A percentile compares a stretch with the other conserved stretches of the same genome.
phyloP scores from a whole-genome alignment of 2,329 filamentous ascomycete species.

The Claviceps sp. region DNA sequence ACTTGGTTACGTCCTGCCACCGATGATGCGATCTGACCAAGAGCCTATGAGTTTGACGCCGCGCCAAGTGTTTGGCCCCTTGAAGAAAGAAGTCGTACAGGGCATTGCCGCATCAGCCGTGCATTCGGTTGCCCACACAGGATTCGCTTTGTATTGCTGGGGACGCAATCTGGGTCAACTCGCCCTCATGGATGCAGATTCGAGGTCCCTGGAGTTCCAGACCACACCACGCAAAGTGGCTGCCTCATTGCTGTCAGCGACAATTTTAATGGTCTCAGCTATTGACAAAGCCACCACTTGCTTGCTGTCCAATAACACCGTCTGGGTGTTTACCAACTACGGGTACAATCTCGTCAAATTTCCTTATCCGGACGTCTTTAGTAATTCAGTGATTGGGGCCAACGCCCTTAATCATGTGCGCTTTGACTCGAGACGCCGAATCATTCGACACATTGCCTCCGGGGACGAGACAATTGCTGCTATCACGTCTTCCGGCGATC shows the following conservation, averaged over 20 bases:
- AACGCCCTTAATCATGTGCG: slow-evolving; percentile 31
- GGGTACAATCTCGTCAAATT: slow-evolving; percentile 88
- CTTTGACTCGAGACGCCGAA: slow-evolving; percentile 51
- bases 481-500: slow-evolving; percentile 68
- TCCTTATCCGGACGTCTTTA: slow-evolving; percentile 56
- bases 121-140: slow-evolving; percentile 82
- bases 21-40: slow-evolving; percentile 55
- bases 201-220: slow-evolving; percentile 78
- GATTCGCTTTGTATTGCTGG: slow-evolving; percentile 75
- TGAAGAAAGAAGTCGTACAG: slow-evolving; percentile 73
- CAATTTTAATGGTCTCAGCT: slow-evolving; percentile 67
- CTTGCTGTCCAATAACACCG: slow-evolving; percentile 72
- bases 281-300: slow-evolving; percentile 84
- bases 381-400: slow-evolving; percentile 53
- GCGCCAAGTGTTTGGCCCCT: slow-evolving; percentile 76
- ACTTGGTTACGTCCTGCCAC: slow-evolving; percentile 68
- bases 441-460: slow-evolving; percentile 63
- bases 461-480: slow-evolving; percentile 89
- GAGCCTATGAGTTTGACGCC: slow-evolving; percentile 71
- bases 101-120: slow-evolving; percentile 81
- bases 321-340: slow-evolving; percentile 91
- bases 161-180: slow-evolving; percentile 92
- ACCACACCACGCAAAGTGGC: slow-evolving; percentile 73
- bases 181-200: slow-evolving; percentile 88
- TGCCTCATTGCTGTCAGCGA: slow-evolving; percentile 55